Evolutionary conservation across 1,139 yeast genomes (phyloP).

Genomic region (Suhomyces choctaworum): DNA sequence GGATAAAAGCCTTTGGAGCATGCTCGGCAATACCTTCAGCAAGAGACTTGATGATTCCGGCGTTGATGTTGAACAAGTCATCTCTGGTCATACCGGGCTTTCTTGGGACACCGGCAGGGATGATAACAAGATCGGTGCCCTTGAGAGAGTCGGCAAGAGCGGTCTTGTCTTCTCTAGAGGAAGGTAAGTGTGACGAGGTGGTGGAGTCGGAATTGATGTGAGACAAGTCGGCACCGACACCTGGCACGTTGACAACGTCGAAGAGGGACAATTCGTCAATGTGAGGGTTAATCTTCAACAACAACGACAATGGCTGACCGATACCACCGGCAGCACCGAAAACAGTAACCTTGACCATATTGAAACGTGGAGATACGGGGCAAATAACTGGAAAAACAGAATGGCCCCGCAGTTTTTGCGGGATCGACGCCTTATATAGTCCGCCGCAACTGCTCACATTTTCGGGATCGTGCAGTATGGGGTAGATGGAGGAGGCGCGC

Average conservation of each 20-base stretch:
- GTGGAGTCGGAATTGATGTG: conserved; percentile 90
- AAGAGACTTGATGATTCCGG: conserved; percentile 89
- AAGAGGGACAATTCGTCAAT: conserved; percentile 84
- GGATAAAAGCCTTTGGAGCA: conserved; percentile 85
- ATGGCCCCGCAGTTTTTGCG: conserved; percentile 1
- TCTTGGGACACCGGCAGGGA: conserved; percentile 99
- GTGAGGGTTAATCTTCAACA: conserved; percentile 82
- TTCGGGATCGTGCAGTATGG: conserved; percentile 6
- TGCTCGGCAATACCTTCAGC: conserved; percentile 85
- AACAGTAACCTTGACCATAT: conserved; percentile 73
- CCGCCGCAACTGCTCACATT: neutral
- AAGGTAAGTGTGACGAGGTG: conserved; percentile 80
- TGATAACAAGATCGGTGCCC: conserved; percentile 83
- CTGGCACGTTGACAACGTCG: conserved; percentile 93
- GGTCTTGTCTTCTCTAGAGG: conserved; percentile 61
- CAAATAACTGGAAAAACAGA: neutral
- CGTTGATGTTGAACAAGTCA: conserved; percentile 96
- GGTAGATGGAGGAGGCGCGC: conserved; percentile 1
- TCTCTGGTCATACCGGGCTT: conserved; percentile 99
- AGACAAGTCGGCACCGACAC: conserved; percentile 95
- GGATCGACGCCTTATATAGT: conserved; percentile 6
- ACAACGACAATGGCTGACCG: conserved; percentile 94
- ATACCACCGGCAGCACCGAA: conserved; percentile 98
- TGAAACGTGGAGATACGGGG: neutral
- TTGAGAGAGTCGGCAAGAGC: conserved; percentile 77